Conservation (phyloP, 108 stramenopile genomes). For the Nitzschia sp. region DNA sequence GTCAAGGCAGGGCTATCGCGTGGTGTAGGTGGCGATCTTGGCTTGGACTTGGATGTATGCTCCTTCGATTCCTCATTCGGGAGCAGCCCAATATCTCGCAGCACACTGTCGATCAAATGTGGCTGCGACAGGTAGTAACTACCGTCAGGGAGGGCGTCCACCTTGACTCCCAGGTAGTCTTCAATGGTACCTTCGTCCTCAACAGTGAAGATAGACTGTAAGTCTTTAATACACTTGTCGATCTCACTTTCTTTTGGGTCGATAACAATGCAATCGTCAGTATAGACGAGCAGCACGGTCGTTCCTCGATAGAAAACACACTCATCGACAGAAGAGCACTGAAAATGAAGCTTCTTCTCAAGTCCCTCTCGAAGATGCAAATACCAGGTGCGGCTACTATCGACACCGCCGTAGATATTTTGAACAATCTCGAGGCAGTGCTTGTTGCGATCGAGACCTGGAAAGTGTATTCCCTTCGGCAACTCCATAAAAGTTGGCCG, state of each 20-base stretch:
- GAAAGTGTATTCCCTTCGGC: neutral
- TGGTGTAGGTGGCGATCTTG: neutral
- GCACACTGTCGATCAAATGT: conserved; percentile 21
- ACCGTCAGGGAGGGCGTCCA: conserved; percentile 11
- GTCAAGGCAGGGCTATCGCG: no score
- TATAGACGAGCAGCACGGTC: conserved; percentile 43
- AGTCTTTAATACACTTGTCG: neutral
- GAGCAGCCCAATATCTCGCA: no score
- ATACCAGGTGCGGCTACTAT: conserved; percentile 36
- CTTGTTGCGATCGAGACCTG: neutral
- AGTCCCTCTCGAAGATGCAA: neutral
- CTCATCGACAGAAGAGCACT: neutral
- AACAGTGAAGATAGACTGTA: conserved; percentile 1
- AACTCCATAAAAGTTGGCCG: neutral
- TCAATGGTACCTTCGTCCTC: conserved; percentile 30
- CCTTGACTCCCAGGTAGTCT: conserved; percentile 39
- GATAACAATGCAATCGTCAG: conserved; percentile 41
- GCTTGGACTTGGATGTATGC: no score
- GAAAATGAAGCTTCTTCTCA: neutral
- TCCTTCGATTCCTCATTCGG: no score
- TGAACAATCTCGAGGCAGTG: conserved; percentile 7
- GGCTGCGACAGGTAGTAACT: conserved; percentile 27
- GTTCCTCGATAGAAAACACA: conserved; percentile 38
- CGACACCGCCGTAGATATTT: conserved; percentile 42
- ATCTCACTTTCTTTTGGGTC: neutral